Percentiles rank a stretch among this genome's conserved stretches.
Evolutionary conservation across 129 eudicot species (phyloP).

Genomic region (Cynara cardunculus): DNA sequence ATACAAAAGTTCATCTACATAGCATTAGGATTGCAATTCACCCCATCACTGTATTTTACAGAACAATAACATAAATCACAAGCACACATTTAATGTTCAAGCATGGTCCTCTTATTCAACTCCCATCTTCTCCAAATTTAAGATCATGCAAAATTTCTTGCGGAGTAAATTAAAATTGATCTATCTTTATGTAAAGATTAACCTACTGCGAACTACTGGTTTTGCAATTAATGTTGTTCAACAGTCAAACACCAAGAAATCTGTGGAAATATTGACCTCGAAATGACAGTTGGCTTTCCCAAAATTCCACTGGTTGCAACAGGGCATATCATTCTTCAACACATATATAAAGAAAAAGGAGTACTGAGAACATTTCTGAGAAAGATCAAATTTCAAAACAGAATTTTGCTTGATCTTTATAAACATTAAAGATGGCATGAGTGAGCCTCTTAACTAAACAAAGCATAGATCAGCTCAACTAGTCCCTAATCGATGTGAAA

Average conservation of each 20-base stretch:
- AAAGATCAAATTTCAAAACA: background rate
- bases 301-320: background rate
- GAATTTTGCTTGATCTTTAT: background rate
- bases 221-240: background rate
- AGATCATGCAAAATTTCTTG: background rate
- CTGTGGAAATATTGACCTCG: background rate
- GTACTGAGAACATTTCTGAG: background rate
- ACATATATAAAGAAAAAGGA: background rate
- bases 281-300: background rate
- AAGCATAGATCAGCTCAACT: background rate
- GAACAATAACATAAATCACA: background rate
- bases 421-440: background rate
- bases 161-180: background rate
- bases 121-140: background rate
- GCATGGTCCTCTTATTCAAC: background rate
- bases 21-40: background rate
- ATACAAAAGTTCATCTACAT: background rate
- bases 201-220: background rate
- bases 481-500: background rate
- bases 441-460: background rate
- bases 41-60: background rate
- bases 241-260: background rate
- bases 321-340: background rate
- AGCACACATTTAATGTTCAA: background rate
- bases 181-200: background rate